These are phyloP conservation scores for Vitellaria paradoxa DNA, from an alignment of 179 eudicot species.

Conservation along the genomic window DNA sequence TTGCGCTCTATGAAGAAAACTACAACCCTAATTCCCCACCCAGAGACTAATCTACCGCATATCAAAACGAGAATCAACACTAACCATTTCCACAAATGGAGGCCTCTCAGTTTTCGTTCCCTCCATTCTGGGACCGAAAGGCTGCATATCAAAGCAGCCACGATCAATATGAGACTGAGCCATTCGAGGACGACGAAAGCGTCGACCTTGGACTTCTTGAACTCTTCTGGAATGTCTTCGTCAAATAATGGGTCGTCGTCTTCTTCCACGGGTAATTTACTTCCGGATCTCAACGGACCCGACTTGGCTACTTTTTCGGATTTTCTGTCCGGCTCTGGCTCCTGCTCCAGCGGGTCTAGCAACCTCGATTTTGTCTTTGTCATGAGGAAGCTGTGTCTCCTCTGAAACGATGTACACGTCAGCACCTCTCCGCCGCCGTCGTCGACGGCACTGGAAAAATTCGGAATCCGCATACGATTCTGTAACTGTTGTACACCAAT, in stretches of 20 bases:
- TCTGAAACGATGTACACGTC: slow-evolving; percentile 49
- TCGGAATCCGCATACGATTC: too few relatives aligned
- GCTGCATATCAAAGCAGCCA: slow-evolving; percentile 8
- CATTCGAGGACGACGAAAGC: slow-evolving; percentile 22
- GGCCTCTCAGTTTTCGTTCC: slow-evolving; percentile 23
- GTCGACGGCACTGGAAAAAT: too few relatives aligned
- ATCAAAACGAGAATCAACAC: slow-evolving; percentile 70
- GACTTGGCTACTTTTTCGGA: slow-evolving; percentile 26
- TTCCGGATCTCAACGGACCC: slow-evolving; percentile 29
- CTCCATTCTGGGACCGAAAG: slow-evolving; percentile 8
- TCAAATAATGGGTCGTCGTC: slow-evolving; percentile 47
- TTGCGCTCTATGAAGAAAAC: slow-evolving; percentile 70
- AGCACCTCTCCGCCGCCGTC: slow-evolving; percentile 42
- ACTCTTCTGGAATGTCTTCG: slow-evolving; percentile 71
- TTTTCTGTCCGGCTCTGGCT: slow-evolving; percentile 3
- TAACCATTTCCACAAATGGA: slow-evolving; percentile 76
- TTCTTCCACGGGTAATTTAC: too few relatives aligned
- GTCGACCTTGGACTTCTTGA: slow-evolving; percentile 5
- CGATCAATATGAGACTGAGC: slow-evolving; percentile 24
- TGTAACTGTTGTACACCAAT: not conserved
- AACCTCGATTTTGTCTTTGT: slow-evolving; percentile 60
- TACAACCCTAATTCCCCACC: slow-evolving; percentile 60
- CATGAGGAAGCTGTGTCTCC: slow-evolving; percentile 35
- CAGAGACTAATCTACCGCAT: slow-evolving; percentile 84
- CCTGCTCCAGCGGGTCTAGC: slow-evolving; percentile 39